Conservation (phyloP, 495 filamentous ascomycete species). For the Hamigera avellanea region DNA sequence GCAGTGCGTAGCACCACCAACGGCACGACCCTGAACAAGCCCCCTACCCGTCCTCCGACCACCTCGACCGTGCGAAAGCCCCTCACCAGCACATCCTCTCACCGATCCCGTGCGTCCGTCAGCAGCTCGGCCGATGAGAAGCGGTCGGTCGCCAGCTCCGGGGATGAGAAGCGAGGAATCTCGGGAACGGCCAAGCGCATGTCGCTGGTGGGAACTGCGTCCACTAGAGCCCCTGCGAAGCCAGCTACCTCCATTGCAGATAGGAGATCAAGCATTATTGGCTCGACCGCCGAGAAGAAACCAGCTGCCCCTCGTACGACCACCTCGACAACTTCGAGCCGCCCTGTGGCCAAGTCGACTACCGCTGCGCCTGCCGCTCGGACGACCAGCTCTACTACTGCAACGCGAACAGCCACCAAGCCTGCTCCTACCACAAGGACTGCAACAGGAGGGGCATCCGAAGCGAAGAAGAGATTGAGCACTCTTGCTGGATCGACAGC, state of each 20-base stretch:
- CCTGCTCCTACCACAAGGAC: conserved; percentile 13
- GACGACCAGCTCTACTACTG: conserved; percentile 16
- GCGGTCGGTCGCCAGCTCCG: conserved; percentile 31
- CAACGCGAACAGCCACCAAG: conserved; percentile 16
- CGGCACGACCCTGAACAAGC: conserved; percentile 29
- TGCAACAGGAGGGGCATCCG: conserved; percentile 8
- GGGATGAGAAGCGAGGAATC: conserved; percentile 34
- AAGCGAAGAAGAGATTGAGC: conserved; percentile 26
- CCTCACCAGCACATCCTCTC: conserved; percentile 25
- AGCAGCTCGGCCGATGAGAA: conserved; percentile 41
- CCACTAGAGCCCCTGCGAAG: conserved; percentile 26
- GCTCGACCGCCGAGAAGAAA: conserved; percentile 23
- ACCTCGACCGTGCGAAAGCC: conserved; percentile 29
- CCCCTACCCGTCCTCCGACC: conserved; percentile 30
- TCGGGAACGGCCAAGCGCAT: conserved; percentile 35
- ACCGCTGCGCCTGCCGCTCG: conserved; percentile 16
- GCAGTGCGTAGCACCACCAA: conserved; percentile 17
- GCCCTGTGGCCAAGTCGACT: conserved; percentile 8
- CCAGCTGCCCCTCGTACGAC: conserved; percentile 15
- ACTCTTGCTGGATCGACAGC: conserved; percentile 8
- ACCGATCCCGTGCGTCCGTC: conserved; percentile 33
- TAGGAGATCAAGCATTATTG: conserved; percentile 30
- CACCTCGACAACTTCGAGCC: conserved; percentile 19
- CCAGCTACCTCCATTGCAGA: conserved; percentile 24
- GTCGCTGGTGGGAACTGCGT: conserved; percentile 29